A percentile compares a stretch with the other conserved stretches of the same genome.
These are phyloP conservation scores for Gloeostereum incarnatum DNA, from an alignment of 768 basidiomycete species.

Conservation along the genomic window DNA sequence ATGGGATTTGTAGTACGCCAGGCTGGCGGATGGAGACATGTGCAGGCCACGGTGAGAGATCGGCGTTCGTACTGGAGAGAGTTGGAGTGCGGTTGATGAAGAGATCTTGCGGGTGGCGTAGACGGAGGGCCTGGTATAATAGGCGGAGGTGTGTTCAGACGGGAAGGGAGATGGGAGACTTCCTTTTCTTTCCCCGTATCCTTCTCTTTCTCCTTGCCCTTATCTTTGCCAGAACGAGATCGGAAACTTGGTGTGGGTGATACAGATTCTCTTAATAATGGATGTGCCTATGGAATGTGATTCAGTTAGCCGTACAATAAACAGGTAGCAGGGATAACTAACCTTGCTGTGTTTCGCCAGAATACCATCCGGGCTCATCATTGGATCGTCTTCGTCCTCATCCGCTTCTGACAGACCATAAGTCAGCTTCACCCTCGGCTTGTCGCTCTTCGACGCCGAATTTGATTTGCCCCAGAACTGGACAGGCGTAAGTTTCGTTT, in stretches of 20 bases:
- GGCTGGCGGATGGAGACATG: slow-evolving; percentile 59
- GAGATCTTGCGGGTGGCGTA: slow-evolving; percentile 7
- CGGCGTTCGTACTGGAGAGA: slow-evolving; percentile 58
- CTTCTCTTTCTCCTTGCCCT: slow-evolving; percentile 5
- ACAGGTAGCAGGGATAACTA: no score
- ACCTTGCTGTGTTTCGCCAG: no score
- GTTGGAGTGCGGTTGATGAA: slow-evolving; percentile 14
- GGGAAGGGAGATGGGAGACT: slow-evolving; percentile 14
- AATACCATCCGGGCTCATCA: no score
- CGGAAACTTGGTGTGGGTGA: slow-evolving; percentile 1
- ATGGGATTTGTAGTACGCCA: slow-evolving; percentile 61
- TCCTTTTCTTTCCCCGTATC: slow-evolving; percentile 12
- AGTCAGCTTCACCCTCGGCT: no score
- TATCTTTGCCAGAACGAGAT: slow-evolving; percentile 4
- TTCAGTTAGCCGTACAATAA: no score
- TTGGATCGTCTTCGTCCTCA: no score
- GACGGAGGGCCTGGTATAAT: slow-evolving; percentile 1
- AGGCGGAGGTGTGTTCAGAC: slow-evolving; percentile 7
- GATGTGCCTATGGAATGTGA: no score
- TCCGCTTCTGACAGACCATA: no score
- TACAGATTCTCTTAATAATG: no score
- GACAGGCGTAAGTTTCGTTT: slow-evolving; percentile 29
- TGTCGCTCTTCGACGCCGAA: background rate
- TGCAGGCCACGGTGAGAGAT: slow-evolving; percentile 60
- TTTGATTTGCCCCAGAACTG: slow-evolving; percentile 31